Base-by-base conservation (phyloP, 257 asterid species). In the Solanum paucissectum region DNA sequence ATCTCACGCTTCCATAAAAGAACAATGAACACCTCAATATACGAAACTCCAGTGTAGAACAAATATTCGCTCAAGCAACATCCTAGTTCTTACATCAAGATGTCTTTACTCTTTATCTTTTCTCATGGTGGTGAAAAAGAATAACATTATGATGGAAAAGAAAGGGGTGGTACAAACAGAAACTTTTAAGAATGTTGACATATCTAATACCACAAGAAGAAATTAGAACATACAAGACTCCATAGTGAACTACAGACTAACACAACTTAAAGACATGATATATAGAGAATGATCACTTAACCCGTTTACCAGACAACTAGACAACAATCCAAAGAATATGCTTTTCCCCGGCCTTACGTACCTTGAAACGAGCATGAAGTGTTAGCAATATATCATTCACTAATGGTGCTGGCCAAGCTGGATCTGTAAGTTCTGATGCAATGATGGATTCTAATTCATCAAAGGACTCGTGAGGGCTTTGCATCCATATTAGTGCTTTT, bases 301-400 rank as follows among this genome's bases (percentile, higher is more conserved):
- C 7, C 9, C 7, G 0, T 27, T 81, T 27, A 81, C 68, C 25
- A 81, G 16, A 46, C 16, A 81, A 29, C 69, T 81, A 29, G 69
- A 81, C 68, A 81, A 46, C 29, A 81, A 49, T 29, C 42, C 44
- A 82, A 82, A 46, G 42, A 46, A 29, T 46, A 82, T 7, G 69
- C 32, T 79, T 68, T 88, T 37, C 40, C 82, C 46, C 74, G 77
- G 76, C 34, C 83, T 83, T 34, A 68, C 83, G 42, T 94, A 97
- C 99, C 99, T 97, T 97, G 92, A 97, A 97, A 87, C 99, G 99
- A 88, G 99, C 99, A 94, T 97, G 99, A 93, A 97, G 90, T 7
- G 99, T 97, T 74, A 96, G 94, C 91, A 97, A 91, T 89, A 96
- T 90, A 89, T 97, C 99, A 87, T 97, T 97, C 89, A 97, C 88